Percentiles rank a stretch among this genome's conserved stretches.
These are phyloP conservation scores for Fusarium musae DNA, from an alignment of 2,329 filamentous ascomycete genomes.

Conservation along the genomic window DNA sequence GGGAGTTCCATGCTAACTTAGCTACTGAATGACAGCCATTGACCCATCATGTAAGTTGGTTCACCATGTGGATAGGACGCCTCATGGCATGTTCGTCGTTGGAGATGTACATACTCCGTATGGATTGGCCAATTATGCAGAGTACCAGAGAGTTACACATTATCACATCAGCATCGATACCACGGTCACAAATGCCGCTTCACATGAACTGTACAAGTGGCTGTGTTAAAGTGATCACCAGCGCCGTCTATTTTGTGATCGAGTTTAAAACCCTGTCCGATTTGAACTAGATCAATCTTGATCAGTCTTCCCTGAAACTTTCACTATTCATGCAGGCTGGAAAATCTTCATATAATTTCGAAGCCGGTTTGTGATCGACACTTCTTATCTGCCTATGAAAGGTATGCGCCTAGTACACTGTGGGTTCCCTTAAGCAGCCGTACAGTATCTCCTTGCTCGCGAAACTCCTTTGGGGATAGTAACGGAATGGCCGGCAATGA, in stretches of 20 bases:
- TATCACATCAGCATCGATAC: background rate
- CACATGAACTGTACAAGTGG: conserved; percentile 4
- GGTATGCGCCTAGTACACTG: conserved; percentile 21
- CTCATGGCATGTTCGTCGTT: background rate
- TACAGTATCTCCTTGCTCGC: conserved; percentile 6
- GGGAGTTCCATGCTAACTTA: background rate
- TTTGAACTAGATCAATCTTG: conserved; percentile 14
- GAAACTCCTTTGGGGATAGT: conserved; percentile 12
- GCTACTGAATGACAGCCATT: background rate
- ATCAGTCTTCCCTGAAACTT: conserved; percentile 19
- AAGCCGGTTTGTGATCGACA: conserved; percentile 20
- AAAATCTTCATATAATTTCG: conserved; percentile 20
- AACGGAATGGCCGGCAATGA: background rate
- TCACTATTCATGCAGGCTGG: background rate
- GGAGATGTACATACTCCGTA: background rate
- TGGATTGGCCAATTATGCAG: background rate
- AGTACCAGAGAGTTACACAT: background rate
- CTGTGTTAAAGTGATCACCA: background rate
- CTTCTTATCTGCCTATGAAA: conserved; percentile 13
- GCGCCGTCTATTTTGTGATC: background rate
- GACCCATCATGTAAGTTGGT: background rate
- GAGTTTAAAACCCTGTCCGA: background rate
- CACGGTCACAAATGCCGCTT: background rate
- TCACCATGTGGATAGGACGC: background rate
- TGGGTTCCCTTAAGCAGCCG: conserved; percentile 13